Conservation (phyloP, 192 early-diverging fungal species). For the Paraglomus brasilianum region DNA sequence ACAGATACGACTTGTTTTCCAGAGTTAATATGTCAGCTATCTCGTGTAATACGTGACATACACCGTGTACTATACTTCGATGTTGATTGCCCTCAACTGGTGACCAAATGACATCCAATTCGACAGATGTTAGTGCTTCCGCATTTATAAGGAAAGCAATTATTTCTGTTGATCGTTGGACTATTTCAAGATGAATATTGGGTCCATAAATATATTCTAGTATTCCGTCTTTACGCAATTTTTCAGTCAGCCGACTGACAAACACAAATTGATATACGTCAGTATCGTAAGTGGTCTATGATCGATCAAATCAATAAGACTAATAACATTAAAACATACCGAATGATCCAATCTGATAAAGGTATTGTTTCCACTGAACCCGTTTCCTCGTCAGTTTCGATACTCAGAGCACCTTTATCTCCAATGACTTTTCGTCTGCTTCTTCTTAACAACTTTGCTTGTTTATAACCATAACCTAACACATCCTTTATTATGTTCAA, state of each 20-base stretch:
- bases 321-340: constrained; percentile 8
- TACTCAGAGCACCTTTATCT: constrained; percentile 34
- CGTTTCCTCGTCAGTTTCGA: constrained; percentile 22
- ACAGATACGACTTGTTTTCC: constrained; percentile 37
- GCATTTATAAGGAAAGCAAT: constrained; percentile 45
- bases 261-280: background rate
- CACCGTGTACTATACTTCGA: constrained; percentile 46
- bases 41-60: constrained; percentile 46
- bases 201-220: constrained; percentile 48
- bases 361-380: background rate
- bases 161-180: constrained; percentile 46
- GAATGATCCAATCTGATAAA: constrained; percentile 24
- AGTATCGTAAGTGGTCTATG: background rate
- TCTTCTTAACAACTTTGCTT: constrained; percentile 37
- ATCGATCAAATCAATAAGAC: background rate
- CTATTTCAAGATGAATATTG: constrained; percentile 50
- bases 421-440: constrained; percentile 34
- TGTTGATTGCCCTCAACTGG: constrained; percentile 51
- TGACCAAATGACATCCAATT: constrained; percentile 46
- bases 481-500: constrained; percentile 46
- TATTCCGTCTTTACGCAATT: constrained; percentile 39
- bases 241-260: constrained; percentile 37
- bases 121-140: constrained; percentile 35
- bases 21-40: constrained; percentile 38
- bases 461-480: constrained; percentile 35